These are phyloP conservation scores for Paraleonurus japonicus DNA, from an alignment of 257 asterid species.

Conservation along the genomic window DNA sequence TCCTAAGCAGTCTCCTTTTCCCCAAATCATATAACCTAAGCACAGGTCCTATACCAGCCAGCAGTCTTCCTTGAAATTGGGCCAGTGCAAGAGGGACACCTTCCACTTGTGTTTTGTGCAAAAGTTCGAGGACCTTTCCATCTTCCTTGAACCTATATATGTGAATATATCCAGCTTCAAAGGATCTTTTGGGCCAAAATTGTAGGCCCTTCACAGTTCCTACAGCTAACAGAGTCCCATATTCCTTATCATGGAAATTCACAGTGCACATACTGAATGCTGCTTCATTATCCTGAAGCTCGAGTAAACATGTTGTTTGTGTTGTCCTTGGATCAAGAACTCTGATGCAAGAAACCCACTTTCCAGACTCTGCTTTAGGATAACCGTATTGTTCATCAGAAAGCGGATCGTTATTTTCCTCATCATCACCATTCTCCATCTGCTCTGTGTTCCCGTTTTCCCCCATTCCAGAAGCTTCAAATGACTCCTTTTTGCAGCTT, in stretches of 20 bases:
- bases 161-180: constrained; percentile 88
- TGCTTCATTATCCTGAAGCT: constrained; percentile 98
- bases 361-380: constrained; percentile 90
- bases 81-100: constrained; percentile 93
- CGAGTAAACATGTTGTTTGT: constrained; percentile 85
- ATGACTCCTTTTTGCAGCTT: constrained; percentile 85
- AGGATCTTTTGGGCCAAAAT: constrained; percentile 84
- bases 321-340: constrained; percentile 89
- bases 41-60: constrained; percentile 90
- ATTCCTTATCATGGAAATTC: constrained; percentile 91
- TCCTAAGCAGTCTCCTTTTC: constrained; percentile 80
- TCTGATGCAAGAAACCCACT: constrained; percentile 98
- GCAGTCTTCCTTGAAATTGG: constrained; percentile 93
- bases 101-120: constrained; percentile 98
- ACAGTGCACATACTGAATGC: constrained; percentile 98
- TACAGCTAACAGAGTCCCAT: constrained; percentile 92
- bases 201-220: constrained; percentile 98
- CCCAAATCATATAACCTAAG: constrained; percentile 98
- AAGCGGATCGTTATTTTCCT: constrained; percentile 74
- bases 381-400: constrained; percentile 98
- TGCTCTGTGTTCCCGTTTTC: constrained; percentile 76
- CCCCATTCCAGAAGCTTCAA: constrained; percentile 71
- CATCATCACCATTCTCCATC: constrained; percentile 90
- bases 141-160: constrained; percentile 95
- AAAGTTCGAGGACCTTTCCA: constrained; percentile 86